Evolutionary conservation across 768 basidiomycete species (phyloP).

Genomic region (Phlebiopsis flavidoalba): DNA sequence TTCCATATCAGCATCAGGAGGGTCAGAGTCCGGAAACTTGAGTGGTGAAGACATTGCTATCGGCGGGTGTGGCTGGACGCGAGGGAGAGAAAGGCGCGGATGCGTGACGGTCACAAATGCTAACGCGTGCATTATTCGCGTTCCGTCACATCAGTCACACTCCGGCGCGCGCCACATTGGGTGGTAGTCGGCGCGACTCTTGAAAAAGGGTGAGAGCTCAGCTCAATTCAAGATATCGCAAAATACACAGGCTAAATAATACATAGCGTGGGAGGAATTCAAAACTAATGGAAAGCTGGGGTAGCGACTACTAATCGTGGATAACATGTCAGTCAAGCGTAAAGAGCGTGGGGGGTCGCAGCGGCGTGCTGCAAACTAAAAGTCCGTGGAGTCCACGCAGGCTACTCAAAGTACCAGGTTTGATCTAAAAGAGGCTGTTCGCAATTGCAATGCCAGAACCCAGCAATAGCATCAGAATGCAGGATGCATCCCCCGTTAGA

Average conservation of each 20-base stretch:
- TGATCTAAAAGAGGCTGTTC: background rate
- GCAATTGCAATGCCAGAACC: background rate
- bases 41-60: constrained; percentile 21
- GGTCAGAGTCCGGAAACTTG: constrained; percentile 25
- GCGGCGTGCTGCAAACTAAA: background rate
- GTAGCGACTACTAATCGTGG: background rate
- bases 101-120: background rate
- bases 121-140: background rate
- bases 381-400: background rate
- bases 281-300: background rate
- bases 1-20: constrained; percentile 26
- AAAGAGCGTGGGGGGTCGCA: background rate
- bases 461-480: background rate
- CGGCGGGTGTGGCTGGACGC: background rate
- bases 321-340: background rate
- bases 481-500: background rate
- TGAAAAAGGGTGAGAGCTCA: background rate
- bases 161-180: background rate
- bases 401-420: background rate
- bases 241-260: background rate
- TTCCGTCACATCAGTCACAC: constrained; percentile 1
- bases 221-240: background rate
- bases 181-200: background rate
- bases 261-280: background rate
- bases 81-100: background rate